Conservation (phyloP, 495 filamentous ascomycete genomes). For the Daldinia childiae region DNA sequence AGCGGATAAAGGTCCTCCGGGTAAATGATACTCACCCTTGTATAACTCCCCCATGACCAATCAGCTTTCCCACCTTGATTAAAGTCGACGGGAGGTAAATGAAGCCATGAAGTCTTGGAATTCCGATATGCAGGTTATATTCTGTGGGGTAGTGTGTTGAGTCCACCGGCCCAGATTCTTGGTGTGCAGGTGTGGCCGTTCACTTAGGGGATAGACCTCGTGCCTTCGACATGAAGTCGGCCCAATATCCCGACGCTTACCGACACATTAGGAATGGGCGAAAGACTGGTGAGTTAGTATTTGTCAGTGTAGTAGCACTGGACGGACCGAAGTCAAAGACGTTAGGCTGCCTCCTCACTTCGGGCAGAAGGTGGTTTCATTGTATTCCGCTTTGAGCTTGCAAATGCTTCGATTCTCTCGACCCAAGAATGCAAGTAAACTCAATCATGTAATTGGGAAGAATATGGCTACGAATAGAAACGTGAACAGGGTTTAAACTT, state of each 20-base stretch:
- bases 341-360: conserved; percentile 7
- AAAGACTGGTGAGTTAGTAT: conserved; percentile 4
- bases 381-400: not conserved
- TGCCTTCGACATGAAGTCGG: not conserved
- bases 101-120: not conserved
- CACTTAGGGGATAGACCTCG: not conserved
- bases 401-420: not conserved
- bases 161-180: conserved; percentile 9
- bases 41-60: conserved; percentile 18
- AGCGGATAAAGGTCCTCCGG: conserved; percentile 39
- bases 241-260: not conserved
- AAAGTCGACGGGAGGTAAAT: conserved; percentile 7
- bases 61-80: conserved; percentile 11
- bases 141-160: conserved; percentile 12
- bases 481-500: not conserved
- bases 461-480: not conserved
- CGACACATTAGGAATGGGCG: not conserved
- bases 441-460: not conserved
- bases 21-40: conserved; percentile 21
- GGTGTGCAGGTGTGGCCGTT: not conserved
- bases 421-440: not conserved
- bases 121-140: not conserved
- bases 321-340: conserved; percentile 5
- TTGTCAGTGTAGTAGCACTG: conserved; percentile 18
- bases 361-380: conserved; percentile 12